phyloP scores from a whole-genome alignment of 2,329 filamentous ascomycete species.

The Aspergillus chevalieri region DNA sequence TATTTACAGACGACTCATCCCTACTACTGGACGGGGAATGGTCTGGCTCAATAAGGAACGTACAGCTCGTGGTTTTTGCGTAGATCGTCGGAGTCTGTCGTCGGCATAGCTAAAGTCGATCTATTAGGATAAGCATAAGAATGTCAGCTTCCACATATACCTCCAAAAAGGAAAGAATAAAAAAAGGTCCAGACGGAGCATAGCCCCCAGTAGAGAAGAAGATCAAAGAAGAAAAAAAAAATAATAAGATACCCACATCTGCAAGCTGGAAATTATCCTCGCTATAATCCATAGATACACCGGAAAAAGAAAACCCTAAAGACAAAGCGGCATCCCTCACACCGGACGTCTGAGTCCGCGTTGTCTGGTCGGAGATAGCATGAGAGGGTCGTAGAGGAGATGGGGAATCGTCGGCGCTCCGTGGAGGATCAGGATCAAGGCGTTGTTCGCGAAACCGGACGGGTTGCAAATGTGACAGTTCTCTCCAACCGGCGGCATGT shows the following conservation, averaged over 20 bases:
- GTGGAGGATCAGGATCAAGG: not conserved
- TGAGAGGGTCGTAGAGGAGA: conserved; percentile 11
- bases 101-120: conserved; percentile 14
- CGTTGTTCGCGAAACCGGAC: conserved; percentile 4
- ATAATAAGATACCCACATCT: conserved; percentile 1
- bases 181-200: conserved; percentile 1
- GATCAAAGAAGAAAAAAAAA: not conserved
- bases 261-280: conserved; percentile 1
- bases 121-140: conserved; percentile 2
- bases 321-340: conserved; percentile 13
- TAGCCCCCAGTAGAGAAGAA: not conserved
- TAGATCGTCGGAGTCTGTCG: conserved; percentile 7
- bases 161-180: not conserved
- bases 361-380: conserved; percentile 16
- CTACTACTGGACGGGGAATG: conserved; percentile 12
- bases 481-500: conserved; percentile 16
- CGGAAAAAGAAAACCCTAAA: conserved; percentile 5
- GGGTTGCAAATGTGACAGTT: conserved; percentile 10
- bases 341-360: conserved; percentile 18
- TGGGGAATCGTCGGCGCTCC: conserved; percentile 2
- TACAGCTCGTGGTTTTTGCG: conserved; percentile 10
- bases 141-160: not conserved
- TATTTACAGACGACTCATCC: conserved; percentile 20
- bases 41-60: conserved; percentile 13
- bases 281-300: not conserved